Percentiles rank a stretch among this genome's conserved stretches.
Evolutionary conservation across 2,329 filamentous ascomycete genomes (phyloP).

Genomic region (Thielaviopsis populi): DNA sequence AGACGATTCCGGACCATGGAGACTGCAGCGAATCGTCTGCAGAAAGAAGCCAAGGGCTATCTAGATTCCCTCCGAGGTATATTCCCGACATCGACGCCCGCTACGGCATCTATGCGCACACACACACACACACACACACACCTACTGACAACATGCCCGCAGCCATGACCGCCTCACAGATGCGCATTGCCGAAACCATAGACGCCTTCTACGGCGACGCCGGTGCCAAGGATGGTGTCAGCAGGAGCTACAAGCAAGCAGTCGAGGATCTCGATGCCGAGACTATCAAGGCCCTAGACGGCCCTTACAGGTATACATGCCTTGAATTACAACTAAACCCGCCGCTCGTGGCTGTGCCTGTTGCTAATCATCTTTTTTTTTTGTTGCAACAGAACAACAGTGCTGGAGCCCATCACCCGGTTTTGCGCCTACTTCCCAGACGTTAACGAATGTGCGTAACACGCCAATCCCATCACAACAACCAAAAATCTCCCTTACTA

Average conservation of each 20-base stretch:
- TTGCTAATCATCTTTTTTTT: slow-evolving; percentile 9
- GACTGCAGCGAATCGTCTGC: slow-evolving; percentile 74
- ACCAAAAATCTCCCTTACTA: neutral
- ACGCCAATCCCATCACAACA: neutral
- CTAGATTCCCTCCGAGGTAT: slow-evolving; percentile 81
- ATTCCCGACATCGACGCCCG: slow-evolving; percentile 3
- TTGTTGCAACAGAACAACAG: slow-evolving; percentile 58
- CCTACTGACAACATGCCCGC: slow-evolving; percentile 7
- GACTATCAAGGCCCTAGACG: slow-evolving; percentile 95
- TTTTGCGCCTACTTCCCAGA: slow-evolving; percentile 99
- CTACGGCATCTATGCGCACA: neutral
- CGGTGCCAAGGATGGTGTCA: slow-evolving; percentile 86
- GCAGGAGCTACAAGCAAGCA: slow-evolving; percentile 92
- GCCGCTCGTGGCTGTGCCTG: no score
- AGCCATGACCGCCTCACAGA: slow-evolving; percentile 98
- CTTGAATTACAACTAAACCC: neutral
- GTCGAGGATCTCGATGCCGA: slow-evolving; percentile 96
- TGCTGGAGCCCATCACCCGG: slow-evolving; percentile 84
- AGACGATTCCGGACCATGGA: slow-evolving; percentile 98
- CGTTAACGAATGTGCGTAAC: slow-evolving; percentile 73
- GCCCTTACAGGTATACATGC: slow-evolving; percentile 59
- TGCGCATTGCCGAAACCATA: slow-evolving; percentile 98
- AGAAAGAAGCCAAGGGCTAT: slow-evolving; percentile 97
- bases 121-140: no score
- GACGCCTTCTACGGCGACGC: slow-evolving; percentile 98